Conservation (phyloP, 176 grass and related monocot genomes). For the Carex parvula region DNA sequence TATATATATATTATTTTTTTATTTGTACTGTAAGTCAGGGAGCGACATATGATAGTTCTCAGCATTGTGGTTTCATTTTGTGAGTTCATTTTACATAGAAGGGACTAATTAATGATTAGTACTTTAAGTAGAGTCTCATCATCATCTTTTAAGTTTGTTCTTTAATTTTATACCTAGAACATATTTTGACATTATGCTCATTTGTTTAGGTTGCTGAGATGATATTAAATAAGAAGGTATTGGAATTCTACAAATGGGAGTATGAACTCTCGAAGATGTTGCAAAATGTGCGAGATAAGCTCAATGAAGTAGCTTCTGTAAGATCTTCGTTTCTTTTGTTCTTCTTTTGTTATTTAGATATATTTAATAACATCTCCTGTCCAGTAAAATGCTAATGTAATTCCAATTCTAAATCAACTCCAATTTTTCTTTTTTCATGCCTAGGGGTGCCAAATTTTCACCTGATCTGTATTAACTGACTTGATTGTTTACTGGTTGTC, state of each 20-base stretch:
- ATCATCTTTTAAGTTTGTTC: not conserved
- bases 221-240: constrained; percentile 82
- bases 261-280: constrained; percentile 64
- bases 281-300: constrained; percentile 71
- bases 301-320: constrained; percentile 74
- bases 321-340: constrained; percentile 7
- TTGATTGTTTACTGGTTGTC: not conserved
- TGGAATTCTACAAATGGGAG: constrained; percentile 96
- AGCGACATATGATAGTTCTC: no score
- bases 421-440: no score
- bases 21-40: no score
- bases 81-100: not conserved
- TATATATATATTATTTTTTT: no score
- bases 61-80: not conserved
- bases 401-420: not conserved
- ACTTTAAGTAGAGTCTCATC: not conserved
- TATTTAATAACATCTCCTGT: not conserved
- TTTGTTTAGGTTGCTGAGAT: constrained; percentile 65
- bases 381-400: not conserved
- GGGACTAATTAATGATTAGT: not conserved
- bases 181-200: not conserved
- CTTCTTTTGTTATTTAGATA: not conserved
- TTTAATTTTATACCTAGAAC: not conserved
- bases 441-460: not conserved
- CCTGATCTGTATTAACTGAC: not conserved